phyloP scores from a whole-genome alignment of 1,284 basidiomycete genomes.

The Mycosarcoma maydis region DNA sequence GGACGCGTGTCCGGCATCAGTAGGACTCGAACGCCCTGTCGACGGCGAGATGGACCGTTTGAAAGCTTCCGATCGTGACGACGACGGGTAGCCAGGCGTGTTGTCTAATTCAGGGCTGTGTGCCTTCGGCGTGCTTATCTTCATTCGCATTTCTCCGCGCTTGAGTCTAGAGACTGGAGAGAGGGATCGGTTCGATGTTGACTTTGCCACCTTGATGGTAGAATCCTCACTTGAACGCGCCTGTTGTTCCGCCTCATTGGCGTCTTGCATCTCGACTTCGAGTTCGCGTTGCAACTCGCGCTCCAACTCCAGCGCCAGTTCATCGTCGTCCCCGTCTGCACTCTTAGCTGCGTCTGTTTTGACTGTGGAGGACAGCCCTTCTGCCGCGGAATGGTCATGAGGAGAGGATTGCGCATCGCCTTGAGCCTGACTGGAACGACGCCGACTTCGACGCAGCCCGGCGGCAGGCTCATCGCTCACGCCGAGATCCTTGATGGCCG shows the following conservation, averaged over 20 bases:
- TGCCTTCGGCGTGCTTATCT: slow-evolving; percentile 32
- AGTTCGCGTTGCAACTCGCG: slow-evolving; percentile 37
- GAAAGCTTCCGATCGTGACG: background rate
- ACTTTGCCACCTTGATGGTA: background rate
- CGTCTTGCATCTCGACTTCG: slow-evolving; percentile 26
- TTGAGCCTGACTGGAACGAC: slow-evolving; percentile 29
- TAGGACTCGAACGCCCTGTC: slow-evolving; percentile 1
- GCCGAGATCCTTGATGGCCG: background rate
- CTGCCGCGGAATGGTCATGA: background rate
- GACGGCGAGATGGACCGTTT: slow-evolving; percentile 3
- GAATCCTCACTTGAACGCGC: background rate
- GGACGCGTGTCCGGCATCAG: background rate
- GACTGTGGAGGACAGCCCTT: background rate
- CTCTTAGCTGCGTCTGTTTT: background rate
- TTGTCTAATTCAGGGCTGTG: slow-evolving; percentile 32
- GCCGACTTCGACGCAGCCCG: slow-evolving; percentile 25
- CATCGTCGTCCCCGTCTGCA: slow-evolving; percentile 25
- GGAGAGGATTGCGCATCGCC: background rate
- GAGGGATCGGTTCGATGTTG: slow-evolving; percentile 5
- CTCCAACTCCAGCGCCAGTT: slow-evolving; percentile 39
- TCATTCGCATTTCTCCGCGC: slow-evolving; percentile 7
- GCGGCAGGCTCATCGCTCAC: slow-evolving; percentile 3
- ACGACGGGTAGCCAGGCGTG: background rate
- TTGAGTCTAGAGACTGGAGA: slow-evolving; percentile 32
- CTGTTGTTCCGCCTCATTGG: slow-evolving; percentile 1